Base-by-base conservation (phyloP, 192 early-diverging fungal genomes). In the Radiomyces spectabilis region DNA sequence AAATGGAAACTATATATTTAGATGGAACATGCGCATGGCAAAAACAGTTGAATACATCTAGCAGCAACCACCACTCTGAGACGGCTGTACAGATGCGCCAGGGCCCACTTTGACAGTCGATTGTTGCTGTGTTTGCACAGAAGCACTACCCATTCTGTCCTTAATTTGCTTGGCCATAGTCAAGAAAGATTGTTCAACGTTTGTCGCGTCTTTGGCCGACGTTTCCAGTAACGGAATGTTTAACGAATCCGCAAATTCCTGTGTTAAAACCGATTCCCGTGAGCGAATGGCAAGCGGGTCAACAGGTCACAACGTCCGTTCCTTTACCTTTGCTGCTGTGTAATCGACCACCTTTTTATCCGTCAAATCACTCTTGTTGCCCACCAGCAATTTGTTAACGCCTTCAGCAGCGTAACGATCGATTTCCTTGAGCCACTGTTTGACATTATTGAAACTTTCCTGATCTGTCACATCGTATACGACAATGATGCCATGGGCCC, bases 81-180 rank as follows among this genome's bases (percentile, higher is more conserved):
- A 41, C 24, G 29, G 54, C 35, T 53, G 34, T 26, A 61, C 52
- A 35, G 59, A 46, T 53, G 26, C 44, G 19, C 59, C 51, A 7
- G 51, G 43, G 18, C 43, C 51, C 26, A 61, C 59, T 29, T 45
- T 61, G 26, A 61, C 51, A 31, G 59, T 61, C 5, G 38, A 35
- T 31, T 51, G 21, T 51, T 51, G 21, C 37, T 50, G 41, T 51
- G 48, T 27, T 21, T 61, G 25, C 18, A 51, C 49, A 32, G 49
- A 26, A 27, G 49, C 45, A 35, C 32, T 48, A 13, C 55, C 45
- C 43, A 57, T 48, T 51, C 87, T 84, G 59, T 96, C 95, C 78
- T 98, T 98, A 66, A 98, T 98, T 77, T 98, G 94, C 71, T 92
- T 92, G 16, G 95, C 94, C 95, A 98, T 97, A 16, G 89, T 94